These are phyloP conservation scores for Trichoderma asperelloides DNA, from an alignment of 495 filamentous ascomycete species.

Conservation along the genomic window DNA sequence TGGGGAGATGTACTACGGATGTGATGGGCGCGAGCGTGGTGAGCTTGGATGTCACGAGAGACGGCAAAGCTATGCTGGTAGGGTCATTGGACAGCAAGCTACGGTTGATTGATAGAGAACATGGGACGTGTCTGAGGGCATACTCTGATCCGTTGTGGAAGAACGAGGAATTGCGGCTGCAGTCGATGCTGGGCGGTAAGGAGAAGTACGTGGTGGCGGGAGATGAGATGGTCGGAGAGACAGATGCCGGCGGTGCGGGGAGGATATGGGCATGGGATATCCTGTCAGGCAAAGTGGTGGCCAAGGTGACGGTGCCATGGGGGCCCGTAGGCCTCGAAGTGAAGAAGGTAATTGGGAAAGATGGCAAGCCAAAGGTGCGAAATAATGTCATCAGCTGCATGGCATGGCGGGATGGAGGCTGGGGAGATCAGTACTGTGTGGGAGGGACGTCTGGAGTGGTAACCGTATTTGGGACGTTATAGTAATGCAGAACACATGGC, in stretches of 20 bases:
- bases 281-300: slow-evolving; percentile 60
- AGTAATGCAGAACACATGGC: neutral
- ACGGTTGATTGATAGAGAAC: slow-evolving; percentile 69
- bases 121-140: slow-evolving; percentile 63
- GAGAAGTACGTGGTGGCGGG: slow-evolving; percentile 77
- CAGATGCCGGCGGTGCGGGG: slow-evolving; percentile 32
- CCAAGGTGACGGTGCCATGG: slow-evolving; percentile 50
- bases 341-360: slow-evolving; percentile 39
- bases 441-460: slow-evolving; percentile 46
- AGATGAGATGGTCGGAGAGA: slow-evolving; percentile 49
- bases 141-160: slow-evolving; percentile 55
- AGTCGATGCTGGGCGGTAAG: slow-evolving; percentile 60
- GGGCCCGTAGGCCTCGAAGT: slow-evolving; percentile 45
- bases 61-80: slow-evolving; percentile 66
- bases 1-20: slow-evolving; percentile 66
- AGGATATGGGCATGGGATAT: slow-evolving; percentile 85
- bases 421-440: slow-evolving; percentile 48
- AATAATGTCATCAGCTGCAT: slow-evolving; percentile 50
- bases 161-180: slow-evolving; percentile 62
- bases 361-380: slow-evolving; percentile 42
- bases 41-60: slow-evolving; percentile 57
- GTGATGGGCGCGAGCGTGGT: slow-evolving; percentile 60
- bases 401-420: slow-evolving; percentile 63
- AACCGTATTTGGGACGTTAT: slow-evolving; percentile 38
- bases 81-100: slow-evolving; percentile 67